Conservation (phyloP, 2,329 filamentous ascomycete genomes). For the Leptographium lundbergii region DNA sequence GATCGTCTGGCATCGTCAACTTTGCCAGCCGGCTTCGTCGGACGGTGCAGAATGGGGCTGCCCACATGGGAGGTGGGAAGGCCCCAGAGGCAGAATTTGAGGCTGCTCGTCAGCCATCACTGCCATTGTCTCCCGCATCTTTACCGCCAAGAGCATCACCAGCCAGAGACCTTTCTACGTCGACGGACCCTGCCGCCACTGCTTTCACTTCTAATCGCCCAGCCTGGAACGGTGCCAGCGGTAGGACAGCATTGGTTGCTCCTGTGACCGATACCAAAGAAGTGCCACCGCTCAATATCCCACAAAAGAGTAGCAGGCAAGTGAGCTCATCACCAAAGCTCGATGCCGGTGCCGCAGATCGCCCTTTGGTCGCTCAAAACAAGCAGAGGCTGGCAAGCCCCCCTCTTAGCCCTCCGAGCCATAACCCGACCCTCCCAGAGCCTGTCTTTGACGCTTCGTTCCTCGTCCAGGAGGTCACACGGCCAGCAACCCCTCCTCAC, state of each 20-base stretch:
- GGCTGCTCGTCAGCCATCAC: background rate
- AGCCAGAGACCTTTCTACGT: background rate
- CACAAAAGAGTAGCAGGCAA: conserved; percentile 35
- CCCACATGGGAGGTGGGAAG: background rate
- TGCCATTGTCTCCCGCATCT: background rate
- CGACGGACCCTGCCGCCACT: conserved; percentile 20
- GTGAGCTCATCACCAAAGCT: conserved; percentile 13
- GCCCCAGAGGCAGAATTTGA: background rate
- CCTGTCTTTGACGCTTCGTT: conserved; percentile 24
- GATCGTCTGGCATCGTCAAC: conserved; percentile 18
- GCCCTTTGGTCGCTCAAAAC: background rate
- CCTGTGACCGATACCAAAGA: conserved; percentile 49
- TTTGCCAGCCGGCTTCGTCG: conserved; percentile 34
- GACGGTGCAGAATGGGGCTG: conserved; percentile 19
- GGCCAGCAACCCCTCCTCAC: conserved; percentile 12
- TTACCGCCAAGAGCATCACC: background rate
- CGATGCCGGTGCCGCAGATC: conserved; percentile 6
- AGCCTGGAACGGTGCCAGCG: conserved; percentile 62
- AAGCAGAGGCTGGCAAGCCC: conserved; percentile 13
- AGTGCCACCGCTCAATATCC: conserved; percentile 43
- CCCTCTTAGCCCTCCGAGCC: conserved; percentile 17
- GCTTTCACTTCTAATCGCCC: conserved; percentile 31
- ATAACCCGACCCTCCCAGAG: conserved; percentile 17
- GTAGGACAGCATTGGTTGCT: conserved; percentile 49
- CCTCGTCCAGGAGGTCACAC: conserved; percentile 14